These are phyloP conservation scores for Physcomitrium patens DNA, from an alignment of 225 moss, liverwort and hornwort genomes.

Conservation along the genomic window DNA sequence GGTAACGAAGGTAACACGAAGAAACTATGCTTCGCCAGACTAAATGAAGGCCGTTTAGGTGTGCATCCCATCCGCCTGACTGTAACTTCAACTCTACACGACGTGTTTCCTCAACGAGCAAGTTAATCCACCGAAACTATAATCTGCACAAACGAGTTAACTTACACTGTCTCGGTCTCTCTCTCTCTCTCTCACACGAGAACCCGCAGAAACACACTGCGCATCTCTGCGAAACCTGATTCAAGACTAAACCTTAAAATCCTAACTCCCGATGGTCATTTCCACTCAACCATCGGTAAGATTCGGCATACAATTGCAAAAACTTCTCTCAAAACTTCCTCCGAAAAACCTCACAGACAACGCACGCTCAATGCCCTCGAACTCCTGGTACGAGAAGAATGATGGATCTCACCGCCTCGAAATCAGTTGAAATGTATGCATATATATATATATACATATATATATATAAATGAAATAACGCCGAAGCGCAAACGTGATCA, in stretches of 20 bases:
- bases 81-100: background rate
- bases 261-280: conserved; percentile 2
- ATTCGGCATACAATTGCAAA: background rate
- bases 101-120: conserved; percentile 4
- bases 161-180: conserved; percentile 22
- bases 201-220: conserved; percentile 42
- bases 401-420: no score
- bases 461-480: no score
- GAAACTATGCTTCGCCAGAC: background rate
- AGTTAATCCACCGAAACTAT: conserved; percentile 24
- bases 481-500: no score
- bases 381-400: conserved; percentile 6
- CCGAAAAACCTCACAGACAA: background rate
- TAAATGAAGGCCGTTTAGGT: background rate
- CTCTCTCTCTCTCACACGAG: conserved; percentile 28
- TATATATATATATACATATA: no score
- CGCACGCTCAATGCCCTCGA: background rate
- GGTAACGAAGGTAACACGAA: background rate
- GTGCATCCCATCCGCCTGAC: background rate
- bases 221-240: conserved; percentile 31
- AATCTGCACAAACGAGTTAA: conserved; percentile 40
- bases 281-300: conserved; percentile 12
- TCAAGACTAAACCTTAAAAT: background rate
- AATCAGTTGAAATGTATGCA: no score
- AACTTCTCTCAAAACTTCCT: background rate